Percentiles rank a stretch among this genome's conserved stretches.
Evolutionary conservation across 1,139 yeast species (phyloP).

Genomic region (Suhomyces bribrorum): DNA sequence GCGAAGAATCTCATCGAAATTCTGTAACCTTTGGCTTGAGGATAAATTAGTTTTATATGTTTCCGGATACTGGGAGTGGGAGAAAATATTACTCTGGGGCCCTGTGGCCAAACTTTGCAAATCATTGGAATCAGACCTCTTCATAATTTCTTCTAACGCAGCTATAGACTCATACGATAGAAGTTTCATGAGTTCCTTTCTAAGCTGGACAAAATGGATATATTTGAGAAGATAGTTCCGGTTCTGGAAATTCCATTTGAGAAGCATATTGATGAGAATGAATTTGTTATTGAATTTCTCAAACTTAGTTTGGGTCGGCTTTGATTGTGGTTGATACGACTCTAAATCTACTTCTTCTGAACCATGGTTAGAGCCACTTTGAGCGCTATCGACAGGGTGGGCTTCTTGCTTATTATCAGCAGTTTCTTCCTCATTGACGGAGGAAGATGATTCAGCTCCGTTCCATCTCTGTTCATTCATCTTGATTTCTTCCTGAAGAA

Average conservation of each 20-base stretch:
- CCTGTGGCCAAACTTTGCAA: constrained; percentile 8
- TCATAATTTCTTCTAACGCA: constrained; percentile 39
- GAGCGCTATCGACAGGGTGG: no score
- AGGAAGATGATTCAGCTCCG: constrained; percentile 1
- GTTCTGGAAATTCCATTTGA: constrained; percentile 46
- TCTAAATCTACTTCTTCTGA: neutral
- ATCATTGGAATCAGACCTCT: constrained; percentile 10
- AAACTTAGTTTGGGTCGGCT: neutral
- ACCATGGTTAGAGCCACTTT: neutral
- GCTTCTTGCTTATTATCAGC: no score
- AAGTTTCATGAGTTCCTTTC: constrained; percentile 30
- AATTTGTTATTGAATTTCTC: constrained; percentile 41
- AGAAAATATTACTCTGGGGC: neutral
- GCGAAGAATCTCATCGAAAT: constrained; percentile 56
- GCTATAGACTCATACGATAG: constrained; percentile 41
- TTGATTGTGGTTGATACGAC: neutral
- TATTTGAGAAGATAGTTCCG: constrained; percentile 40
- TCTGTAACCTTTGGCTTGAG: constrained; percentile 25
- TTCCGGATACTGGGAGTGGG: constrained; percentile 1
- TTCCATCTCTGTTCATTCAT: constrained; percentile 13
- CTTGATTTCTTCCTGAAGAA: constrained; percentile 27
- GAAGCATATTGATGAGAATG: constrained; percentile 40
- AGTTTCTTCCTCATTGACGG: constrained; percentile 1
- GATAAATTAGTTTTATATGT: constrained; percentile 9
- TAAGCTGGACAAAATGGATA: constrained; percentile 41